phyloP scores from a whole-genome alignment of 2,329 filamentous ascomycete genomes.

The Beauveria sp. region DNA sequence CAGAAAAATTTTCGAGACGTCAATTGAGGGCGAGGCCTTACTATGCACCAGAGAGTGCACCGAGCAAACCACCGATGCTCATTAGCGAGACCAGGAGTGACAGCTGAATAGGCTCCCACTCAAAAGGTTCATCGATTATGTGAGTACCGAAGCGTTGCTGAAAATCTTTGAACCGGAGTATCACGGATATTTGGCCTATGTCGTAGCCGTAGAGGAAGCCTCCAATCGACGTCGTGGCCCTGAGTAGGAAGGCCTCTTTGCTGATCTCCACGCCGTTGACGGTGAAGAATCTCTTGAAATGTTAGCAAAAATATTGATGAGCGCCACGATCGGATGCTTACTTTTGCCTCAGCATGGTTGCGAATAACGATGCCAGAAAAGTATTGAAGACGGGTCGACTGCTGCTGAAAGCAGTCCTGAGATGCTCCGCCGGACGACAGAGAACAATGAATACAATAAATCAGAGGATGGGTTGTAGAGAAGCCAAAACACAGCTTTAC shows the following conservation, averaged over 20 bases:
- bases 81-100: slow-evolving; percentile 49
- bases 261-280: slow-evolving; percentile 15
- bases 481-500: too few relatives aligned
- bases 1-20: neutral
- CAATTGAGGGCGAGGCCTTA: slow-evolving; percentile 14
- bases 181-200: slow-evolving; percentile 50
- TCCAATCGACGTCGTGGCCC: slow-evolving; percentile 47
- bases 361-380: too few relatives aligned
- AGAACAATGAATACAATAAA: too few relatives aligned
- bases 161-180: slow-evolving; percentile 46
- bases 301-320: too few relatives aligned
- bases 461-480: too few relatives aligned
- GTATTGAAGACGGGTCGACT: too few relatives aligned
- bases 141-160: slow-evolving; percentile 46
- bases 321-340: too few relatives aligned
- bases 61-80: slow-evolving; percentile 48
- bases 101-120: slow-evolving; percentile 34
- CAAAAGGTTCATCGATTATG: slow-evolving; percentile 29
- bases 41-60: slow-evolving; percentile 45
- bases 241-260: slow-evolving; percentile 34
- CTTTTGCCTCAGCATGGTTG: too few relatives aligned
- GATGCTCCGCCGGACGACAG: too few relatives aligned
- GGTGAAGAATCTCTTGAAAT: too few relatives aligned
- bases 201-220: slow-evolving; percentile 59
- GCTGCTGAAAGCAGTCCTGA: too few relatives aligned